phyloP scores from a whole-genome alignment of 306 rosid genomes.

The Vicia villosa region DNA sequence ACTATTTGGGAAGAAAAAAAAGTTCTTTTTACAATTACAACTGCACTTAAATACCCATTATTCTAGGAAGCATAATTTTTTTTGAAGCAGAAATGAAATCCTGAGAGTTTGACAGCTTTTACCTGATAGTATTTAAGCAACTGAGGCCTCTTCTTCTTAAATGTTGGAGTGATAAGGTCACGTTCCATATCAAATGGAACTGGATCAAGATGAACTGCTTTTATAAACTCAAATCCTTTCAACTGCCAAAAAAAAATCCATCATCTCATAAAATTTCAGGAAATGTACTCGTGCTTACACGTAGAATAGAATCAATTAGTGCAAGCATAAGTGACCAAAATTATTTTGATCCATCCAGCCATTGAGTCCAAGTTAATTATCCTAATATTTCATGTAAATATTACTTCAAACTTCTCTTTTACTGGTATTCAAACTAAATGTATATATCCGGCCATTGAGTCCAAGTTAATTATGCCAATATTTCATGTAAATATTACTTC shows the following conservation, averaged over 20 bases:
- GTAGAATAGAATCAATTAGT: conserved; percentile 9
- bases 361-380: not conserved
- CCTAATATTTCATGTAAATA: conserved; percentile 9
- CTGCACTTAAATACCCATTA: conserved; percentile 7
- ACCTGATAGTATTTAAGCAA: conserved; percentile 87
- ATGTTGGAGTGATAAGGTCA: conserved; percentile 92
- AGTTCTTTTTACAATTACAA: not conserved
- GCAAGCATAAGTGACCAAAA: not conserved
- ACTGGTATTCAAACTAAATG: conserved; percentile 19
- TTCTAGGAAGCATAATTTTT: not conserved
- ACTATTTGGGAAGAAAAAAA: not conserved
- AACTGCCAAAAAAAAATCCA: conserved; percentile 59
- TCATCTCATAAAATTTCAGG: conserved; percentile 37
- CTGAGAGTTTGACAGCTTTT: conserved; percentile 25
- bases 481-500: too few relatives aligned
- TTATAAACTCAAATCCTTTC: conserved; percentile 85
- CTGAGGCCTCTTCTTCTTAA: conserved; percentile 95
- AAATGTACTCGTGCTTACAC: conserved; percentile 5
- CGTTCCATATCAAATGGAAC: conserved; percentile 91
- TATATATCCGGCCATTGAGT: too few relatives aligned
- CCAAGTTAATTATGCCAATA: too few relatives aligned
- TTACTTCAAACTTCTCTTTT: not conserved
- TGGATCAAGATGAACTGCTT: conserved; percentile 84
- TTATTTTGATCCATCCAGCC: conserved; percentile 9
- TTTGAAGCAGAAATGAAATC: conserved; percentile 18